Conservation (phyloP, 129 eudicot genomes). For the Helianthus annuus region HanXRQr2.0-SUNRISE NC_035443.2:154309625-154310124, state of each 20-base stretch:
- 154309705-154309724: not conserved
- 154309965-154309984: constrained; percentile 36
- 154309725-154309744: not conserved
- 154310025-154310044: not conserved
- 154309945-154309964: constrained; percentile 41
- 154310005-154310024: constrained; percentile 1
- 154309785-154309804: constrained; percentile 43
- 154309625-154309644: constrained; percentile 37
- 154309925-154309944: constrained; percentile 32
- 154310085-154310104: constrained; percentile 35
- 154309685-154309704: not conserved
- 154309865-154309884: constrained; percentile 44
- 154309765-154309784: constrained; percentile 25
- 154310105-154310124: constrained; percentile 31
- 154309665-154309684: constrained; percentile 15
- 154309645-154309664: constrained; percentile 50
- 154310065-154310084: constrained; percentile 28
- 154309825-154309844: constrained; percentile 35
- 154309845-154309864: constrained; percentile 56
- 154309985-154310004: constrained; percentile 3
- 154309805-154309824: constrained; percentile 50
- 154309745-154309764: not conserved
- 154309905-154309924: constrained; percentile 13
- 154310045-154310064: constrained; percentile 13
- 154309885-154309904: constrained; percentile 29